A percentile compares a stretch with the other conserved stretches of the same genome.
phyloP scores from a whole-genome alignment of 2,329 filamentous ascomycete species.

The Colletotrichum neosansevieriae region DNA sequence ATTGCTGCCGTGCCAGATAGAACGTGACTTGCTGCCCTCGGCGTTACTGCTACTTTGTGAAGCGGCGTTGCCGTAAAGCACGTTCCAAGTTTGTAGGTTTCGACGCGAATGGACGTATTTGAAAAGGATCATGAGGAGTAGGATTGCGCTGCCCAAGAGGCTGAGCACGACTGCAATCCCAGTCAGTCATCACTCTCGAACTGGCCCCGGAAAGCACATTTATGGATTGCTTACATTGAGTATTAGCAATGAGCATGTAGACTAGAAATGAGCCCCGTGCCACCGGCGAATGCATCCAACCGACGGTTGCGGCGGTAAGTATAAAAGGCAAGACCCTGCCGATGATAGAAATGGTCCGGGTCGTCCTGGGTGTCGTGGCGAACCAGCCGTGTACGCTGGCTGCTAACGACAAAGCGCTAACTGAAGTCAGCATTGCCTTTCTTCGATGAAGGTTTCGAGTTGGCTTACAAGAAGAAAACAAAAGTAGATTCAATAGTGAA shows the following conservation, averaged over 20 bases:
- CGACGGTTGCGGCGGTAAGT: conserved; percentile 22
- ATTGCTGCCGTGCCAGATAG: conserved; percentile 15
- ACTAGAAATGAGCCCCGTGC: conserved; percentile 12
- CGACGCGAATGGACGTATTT: conserved; percentile 55
- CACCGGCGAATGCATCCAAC: conserved; percentile 17
- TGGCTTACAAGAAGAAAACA: conserved; percentile 36
- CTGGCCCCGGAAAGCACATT: not conserved
- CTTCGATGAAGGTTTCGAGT: too few species aligned
- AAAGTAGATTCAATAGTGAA: conserved; percentile 32
- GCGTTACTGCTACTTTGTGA: not conserved
- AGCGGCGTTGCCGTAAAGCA: conserved; percentile 46
- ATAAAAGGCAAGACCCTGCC: conserved; percentile 25
- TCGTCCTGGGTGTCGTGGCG: conserved; percentile 29
- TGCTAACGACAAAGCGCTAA: conserved; percentile 31
- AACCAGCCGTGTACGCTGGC: conserved; percentile 39
- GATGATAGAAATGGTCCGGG: conserved; percentile 30
- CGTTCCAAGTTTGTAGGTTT: conserved; percentile 48
- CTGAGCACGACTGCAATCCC: conserved; percentile 24
- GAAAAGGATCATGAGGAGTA: conserved; percentile 54
- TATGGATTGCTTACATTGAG: conserved; percentile 10
- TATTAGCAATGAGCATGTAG: conserved; percentile 35
- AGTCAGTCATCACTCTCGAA: not conserved
- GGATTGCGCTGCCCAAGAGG: conserved; percentile 47
- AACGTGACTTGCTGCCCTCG: conserved; percentile 24
- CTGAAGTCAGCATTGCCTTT: not conserved